Percentiles rank a stretch among this genome's conserved stretches.
Evolutionary conservation across 257 asterid genomes (phyloP).

Genomic region (Solanum arcanum): DNA sequence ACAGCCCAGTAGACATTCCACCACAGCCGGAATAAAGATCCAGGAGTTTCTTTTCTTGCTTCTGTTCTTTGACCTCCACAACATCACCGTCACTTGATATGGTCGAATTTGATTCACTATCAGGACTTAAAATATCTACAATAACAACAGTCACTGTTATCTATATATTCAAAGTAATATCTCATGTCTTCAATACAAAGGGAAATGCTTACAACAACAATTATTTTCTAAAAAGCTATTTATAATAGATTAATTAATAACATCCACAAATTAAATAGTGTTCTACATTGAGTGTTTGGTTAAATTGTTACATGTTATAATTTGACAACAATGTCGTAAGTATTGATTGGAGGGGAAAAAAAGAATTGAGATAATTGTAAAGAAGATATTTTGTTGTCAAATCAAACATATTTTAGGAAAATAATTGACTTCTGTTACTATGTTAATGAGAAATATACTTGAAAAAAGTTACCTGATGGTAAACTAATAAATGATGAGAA

Average conservation of each 20-base stretch:
- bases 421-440: not conserved
- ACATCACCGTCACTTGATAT: constrained; percentile 41
- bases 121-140: constrained; percentile 21
- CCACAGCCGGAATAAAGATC: constrained; percentile 93
- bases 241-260: not conserved
- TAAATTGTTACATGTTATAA: not conserved
- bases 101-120: constrained; percentile 47
- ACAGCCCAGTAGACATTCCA: constrained; percentile 91
- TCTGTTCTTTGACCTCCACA: not conserved
- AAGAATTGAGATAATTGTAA: not conserved
- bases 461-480: constrained; percentile 24
- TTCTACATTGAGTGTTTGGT: not conserved
- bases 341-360: not conserved
- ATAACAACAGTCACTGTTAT: not conserved
- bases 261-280: not conserved
- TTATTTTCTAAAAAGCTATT: not conserved
- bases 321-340: not conserved
- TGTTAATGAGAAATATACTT: not conserved
- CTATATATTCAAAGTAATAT: not conserved
- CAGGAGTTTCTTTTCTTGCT: constrained; percentile 32
- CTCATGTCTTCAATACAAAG: not conserved
- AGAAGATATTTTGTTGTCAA: not conserved
- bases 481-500: constrained; percentile 44
- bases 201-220: not conserved
- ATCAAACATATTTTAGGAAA: not conserved